Evolutionary conservation across 495 filamentous ascomycete species (phyloP).

Genomic region (Talaromyces borbonicus): DNA sequence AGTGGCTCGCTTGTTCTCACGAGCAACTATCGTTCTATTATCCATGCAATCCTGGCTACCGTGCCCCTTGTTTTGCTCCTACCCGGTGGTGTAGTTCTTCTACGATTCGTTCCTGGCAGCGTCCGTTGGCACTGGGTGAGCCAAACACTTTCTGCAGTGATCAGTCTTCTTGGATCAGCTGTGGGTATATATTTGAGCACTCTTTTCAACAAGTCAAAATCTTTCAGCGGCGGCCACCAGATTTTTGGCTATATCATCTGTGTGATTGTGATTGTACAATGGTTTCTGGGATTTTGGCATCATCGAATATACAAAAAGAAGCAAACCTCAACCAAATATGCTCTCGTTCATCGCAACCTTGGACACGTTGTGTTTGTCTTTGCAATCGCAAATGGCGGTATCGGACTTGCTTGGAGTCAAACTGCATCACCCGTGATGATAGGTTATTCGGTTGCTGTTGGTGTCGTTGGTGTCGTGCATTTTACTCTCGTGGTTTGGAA

Average conservation of each 20-base stretch:
- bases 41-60: conserved; percentile 46
- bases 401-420: conserved; percentile 13
- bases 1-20: not conserved
- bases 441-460: conserved; percentile 11
- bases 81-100: conserved; percentile 44
- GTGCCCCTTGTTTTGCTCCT: conserved; percentile 42
- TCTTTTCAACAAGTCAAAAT: conserved; percentile 44
- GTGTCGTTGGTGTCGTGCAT: not conserved
- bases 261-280: conserved; percentile 35
- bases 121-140: conserved; percentile 43
- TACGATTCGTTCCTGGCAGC: conserved; percentile 31
- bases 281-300: conserved; percentile 35
- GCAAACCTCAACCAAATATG: conserved; percentile 32
- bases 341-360: conserved; percentile 38
- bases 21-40: conserved; percentile 23
- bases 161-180: conserved; percentile 37
- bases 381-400: conserved; percentile 39
- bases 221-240: conserved; percentile 47
- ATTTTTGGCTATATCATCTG: conserved; percentile 46
- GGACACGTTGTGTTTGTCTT: conserved; percentile 40
- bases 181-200: conserved; percentile 40
- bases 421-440: conserved; percentile 10
- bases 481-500: conserved; percentile 6
- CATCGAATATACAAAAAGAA: conserved; percentile 38
- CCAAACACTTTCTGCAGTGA: conserved; percentile 30